Evolutionary conservation across 2,329 filamentous ascomycete species (phyloP).

Genomic region (Fusarium pininemorale): DNA sequence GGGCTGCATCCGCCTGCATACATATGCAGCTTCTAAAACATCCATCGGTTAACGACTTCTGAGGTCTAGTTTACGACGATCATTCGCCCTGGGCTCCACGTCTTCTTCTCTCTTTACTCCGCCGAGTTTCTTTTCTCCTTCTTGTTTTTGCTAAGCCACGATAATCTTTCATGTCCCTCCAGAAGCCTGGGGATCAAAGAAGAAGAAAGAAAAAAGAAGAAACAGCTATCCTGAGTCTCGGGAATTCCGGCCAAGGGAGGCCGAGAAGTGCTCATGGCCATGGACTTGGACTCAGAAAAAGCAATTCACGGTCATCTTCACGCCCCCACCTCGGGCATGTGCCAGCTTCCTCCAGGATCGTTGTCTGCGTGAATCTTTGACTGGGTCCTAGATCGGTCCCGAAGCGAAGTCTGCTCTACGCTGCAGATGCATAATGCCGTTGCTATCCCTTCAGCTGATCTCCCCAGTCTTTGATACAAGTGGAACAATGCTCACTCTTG

Average conservation of each 20-base stretch:
- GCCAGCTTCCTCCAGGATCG: constrained; percentile 14
- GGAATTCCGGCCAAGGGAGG: constrained; percentile 8
- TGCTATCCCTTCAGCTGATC: constrained; percentile 21
- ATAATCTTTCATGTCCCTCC: constrained; percentile 3
- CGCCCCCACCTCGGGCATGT: constrained; percentile 16
- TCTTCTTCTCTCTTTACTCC: constrained; percentile 14
- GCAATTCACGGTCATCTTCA: constrained; percentile 25
- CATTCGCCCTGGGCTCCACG: constrained; percentile 9
- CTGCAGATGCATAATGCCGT: constrained; percentile 21
- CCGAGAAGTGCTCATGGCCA: neutral
- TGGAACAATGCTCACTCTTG: constrained; percentile 18
- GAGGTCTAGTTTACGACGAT: constrained; percentile 9
- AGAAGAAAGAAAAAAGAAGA: neutral
- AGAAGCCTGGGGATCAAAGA: neutral
- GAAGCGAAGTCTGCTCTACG: neutral
- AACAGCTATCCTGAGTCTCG: neutral
- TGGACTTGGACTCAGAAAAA: constrained; percentile 16
- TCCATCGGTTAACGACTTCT: constrained; percentile 1
- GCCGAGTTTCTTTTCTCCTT: constrained; percentile 4
- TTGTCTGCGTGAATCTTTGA: neutral
- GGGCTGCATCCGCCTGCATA: neutral
- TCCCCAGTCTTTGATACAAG: neutral
- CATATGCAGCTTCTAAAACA: constrained; percentile 7
- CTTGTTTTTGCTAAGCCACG: constrained; percentile 1
- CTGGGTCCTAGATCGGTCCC: neutral